These are phyloP conservation scores for Colletotrichum lini DNA, from an alignment of 2,329 filamentous ascomycete genomes.

Conservation along the genomic window DNA sequence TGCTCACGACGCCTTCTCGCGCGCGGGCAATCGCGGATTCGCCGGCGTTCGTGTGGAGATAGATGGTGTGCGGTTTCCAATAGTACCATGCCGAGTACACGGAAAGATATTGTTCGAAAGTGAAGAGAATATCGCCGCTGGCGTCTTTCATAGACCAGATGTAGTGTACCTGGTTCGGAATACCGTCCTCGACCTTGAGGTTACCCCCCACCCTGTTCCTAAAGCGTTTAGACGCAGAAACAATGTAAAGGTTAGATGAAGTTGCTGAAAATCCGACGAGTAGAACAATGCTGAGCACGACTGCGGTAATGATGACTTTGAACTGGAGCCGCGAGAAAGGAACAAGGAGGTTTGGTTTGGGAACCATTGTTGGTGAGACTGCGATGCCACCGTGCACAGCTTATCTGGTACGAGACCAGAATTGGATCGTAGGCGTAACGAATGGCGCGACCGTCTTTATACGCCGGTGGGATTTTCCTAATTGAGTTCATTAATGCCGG, in stretches of 20 bases:
- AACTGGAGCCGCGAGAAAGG: background rate
- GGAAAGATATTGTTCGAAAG: slow-evolving; percentile 47
- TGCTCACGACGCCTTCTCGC: slow-evolving; percentile 33
- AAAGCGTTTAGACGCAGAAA: background rate
- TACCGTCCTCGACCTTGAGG: slow-evolving; percentile 6
- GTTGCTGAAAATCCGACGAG: background rate
- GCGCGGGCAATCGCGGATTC: slow-evolving; percentile 36
- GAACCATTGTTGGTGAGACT: background rate
- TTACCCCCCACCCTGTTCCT: background rate
- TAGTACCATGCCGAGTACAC: slow-evolving; percentile 45
- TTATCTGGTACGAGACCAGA: background rate
- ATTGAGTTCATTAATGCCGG: background rate
- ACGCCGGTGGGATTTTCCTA: too few species aligned
- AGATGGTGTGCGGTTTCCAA: slow-evolving; percentile 46
- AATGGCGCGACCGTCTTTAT: background rate
- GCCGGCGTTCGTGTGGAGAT: slow-evolving; percentile 48
- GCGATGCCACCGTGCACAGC: background rate
- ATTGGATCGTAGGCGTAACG: too few species aligned
- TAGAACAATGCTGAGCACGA: background rate
- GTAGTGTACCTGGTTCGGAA: slow-evolving; percentile 48
- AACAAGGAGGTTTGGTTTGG: background rate
- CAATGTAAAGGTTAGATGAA: background rate
- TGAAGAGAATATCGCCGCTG: slow-evolving; percentile 42
- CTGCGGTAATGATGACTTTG: background rate
- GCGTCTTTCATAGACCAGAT: slow-evolving; percentile 45